phyloP scores from a whole-genome alignment of 2,329 filamentous ascomycete genomes.

The Nothophaeocryptopus gaeumannii region DNA sequence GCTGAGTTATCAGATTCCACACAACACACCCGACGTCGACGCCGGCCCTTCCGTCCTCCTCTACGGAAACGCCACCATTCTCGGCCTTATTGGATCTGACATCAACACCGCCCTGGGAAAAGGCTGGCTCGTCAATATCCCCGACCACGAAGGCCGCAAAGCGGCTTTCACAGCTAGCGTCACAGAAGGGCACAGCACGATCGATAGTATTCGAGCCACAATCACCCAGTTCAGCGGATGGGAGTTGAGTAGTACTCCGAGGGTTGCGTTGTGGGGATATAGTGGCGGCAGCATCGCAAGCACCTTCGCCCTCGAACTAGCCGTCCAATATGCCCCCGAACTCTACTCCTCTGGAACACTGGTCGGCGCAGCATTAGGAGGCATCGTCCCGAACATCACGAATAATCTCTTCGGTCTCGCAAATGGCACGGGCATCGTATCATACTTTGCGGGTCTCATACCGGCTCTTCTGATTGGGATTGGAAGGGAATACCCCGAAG shows the following conservation, averaged over 20 bases:
- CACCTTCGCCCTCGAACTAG: conserved; percentile 40
- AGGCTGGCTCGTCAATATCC: conserved; percentile 26
- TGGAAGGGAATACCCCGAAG: conserved; percentile 23
- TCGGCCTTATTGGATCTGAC: conserved; percentile 3
- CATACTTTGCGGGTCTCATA: conserved; percentile 27
- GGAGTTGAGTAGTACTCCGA: conserved; percentile 36
- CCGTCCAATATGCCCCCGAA: conserved; percentile 30
- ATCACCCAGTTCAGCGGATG: conserved; percentile 10
- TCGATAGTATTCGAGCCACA: conserved; percentile 31
- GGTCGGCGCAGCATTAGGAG: conserved; percentile 33
- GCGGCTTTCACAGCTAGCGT: conserved; percentile 28
- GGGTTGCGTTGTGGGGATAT: conserved; percentile 46
- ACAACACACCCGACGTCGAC: conserved; percentile 40
- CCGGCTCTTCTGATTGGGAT: conserved; percentile 26
- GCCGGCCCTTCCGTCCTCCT: conserved; percentile 39
- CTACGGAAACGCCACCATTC: conserved; percentile 14
- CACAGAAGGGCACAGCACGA: conserved; percentile 26
- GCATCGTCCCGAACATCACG: conserved; percentile 32
- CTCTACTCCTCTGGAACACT: conserved; percentile 4
- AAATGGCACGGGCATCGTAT: neutral
- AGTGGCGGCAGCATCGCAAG: conserved; percentile 53
- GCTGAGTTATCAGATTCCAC: conserved; percentile 27
- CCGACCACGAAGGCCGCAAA: conserved; percentile 30
- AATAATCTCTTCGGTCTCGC: conserved; percentile 23
- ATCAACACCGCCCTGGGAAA: conserved; percentile 20